A percentile compares a stretch with the other conserved stretches of the same genome.
Evolutionary conservation across 2,329 filamentous ascomycete species (phyloP).

Genomic region (Gnomoniopsis smithogilvyi): DNA sequence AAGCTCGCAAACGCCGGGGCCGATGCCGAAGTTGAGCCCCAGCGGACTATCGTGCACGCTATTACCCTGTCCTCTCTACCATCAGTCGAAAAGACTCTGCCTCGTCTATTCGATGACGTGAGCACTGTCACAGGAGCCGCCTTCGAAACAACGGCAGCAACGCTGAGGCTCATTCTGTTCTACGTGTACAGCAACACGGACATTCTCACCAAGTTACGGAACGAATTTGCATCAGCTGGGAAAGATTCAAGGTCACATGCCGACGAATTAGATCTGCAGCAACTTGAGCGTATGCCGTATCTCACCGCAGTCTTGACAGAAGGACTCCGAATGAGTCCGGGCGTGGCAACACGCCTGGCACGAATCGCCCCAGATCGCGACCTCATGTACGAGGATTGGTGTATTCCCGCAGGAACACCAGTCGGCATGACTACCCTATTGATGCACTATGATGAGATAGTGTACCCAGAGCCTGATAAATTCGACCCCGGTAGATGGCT

Average conservation of each 20-base stretch:
- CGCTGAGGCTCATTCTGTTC: conserved; percentile 31
- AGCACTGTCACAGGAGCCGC: conserved; percentile 31
- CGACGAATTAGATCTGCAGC: neutral
- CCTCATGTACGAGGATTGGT: conserved; percentile 22
- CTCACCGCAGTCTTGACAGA: conserved; percentile 42
- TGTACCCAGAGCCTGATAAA: conserved; percentile 20
- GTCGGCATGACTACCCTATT: conserved; percentile 25
- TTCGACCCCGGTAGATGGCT: conserved; percentile 16
- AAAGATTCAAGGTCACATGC: conserved; percentile 11
- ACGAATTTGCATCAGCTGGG: conserved; percentile 27
- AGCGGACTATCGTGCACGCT: conserved; percentile 30
- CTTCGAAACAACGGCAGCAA: conserved; percentile 33
- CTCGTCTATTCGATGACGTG: conserved; percentile 32
- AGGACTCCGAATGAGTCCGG: conserved; percentile 40
- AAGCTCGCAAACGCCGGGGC: conserved; percentile 2
- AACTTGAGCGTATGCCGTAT: conserved; percentile 34
- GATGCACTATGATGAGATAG: conserved; percentile 21
- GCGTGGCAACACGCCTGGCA: conserved; percentile 35
- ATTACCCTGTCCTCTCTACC: conserved; percentile 30
- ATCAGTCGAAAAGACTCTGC: conserved; percentile 28
- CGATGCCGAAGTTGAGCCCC: neutral
- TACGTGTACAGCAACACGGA: conserved; percentile 31
- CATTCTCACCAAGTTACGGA: conserved; percentile 27
- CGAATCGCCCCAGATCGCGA: conserved; percentile 35
- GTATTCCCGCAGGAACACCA: conserved; percentile 25